Evolutionary conservation across 768 basidiomycete species (phyloP).

Genomic region (Tricholoma saponaceum): DNA sequence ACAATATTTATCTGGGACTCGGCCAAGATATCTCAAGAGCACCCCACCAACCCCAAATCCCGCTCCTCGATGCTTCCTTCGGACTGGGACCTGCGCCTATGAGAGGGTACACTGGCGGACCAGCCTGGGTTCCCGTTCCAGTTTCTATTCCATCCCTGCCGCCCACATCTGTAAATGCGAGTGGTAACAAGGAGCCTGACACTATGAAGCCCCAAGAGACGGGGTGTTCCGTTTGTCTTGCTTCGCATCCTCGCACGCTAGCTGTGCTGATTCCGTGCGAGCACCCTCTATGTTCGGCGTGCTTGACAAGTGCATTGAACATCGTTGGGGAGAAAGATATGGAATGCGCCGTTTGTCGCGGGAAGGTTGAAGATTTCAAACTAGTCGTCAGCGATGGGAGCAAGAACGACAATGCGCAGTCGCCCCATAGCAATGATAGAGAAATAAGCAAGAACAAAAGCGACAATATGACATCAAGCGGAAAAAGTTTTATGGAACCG

Average conservation of each 20-base stretch:
- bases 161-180: background rate
- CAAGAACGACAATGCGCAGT: conserved; percentile 5
- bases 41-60: background rate
- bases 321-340: conserved; percentile 90
- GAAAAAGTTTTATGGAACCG: conserved; percentile 29
- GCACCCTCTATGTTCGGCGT: conserved; percentile 75
- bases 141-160: conserved; percentile 7
- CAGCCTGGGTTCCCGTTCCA: conserved; percentile 19
- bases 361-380: conserved; percentile 65
- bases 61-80: conserved; percentile 2
- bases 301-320: conserved; percentile 82
- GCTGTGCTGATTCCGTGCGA: conserved; percentile 72
- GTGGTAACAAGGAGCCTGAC: background rate
- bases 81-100: conserved; percentile 1
- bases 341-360: conserved; percentile 77
- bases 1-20: conserved; percentile 11
- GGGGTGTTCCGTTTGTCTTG: conserved; percentile 65
- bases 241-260: conserved; percentile 36
- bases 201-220: conserved; percentile 7
- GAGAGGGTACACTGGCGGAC: conserved; percentile 7
- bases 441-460: conserved; percentile 12
- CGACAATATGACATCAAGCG: conserved; percentile 3
- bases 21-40: conserved; percentile 3
- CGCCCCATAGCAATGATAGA: background rate
- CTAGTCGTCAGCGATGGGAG: conserved; percentile 28